phyloP scores from a whole-genome alignment of 371 early-diverging fungal genomes.

The Mucor indicus region DNA sequence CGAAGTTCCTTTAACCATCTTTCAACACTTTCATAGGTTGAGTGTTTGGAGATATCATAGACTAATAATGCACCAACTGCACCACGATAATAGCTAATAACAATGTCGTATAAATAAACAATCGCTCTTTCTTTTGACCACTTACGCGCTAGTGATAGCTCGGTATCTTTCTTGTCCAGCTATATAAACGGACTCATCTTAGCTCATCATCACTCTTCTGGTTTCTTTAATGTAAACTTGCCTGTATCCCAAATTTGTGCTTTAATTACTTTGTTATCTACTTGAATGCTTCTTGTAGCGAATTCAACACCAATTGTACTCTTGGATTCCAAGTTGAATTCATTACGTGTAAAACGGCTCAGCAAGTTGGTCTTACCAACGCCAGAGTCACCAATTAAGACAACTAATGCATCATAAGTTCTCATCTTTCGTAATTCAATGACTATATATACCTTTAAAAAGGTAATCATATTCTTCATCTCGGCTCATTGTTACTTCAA shows the following conservation, averaged over 20 bases:
- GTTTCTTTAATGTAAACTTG: conserved; percentile 21
- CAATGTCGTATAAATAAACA: background rate
- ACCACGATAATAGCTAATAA: conserved; percentile 98
- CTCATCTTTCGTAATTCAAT: too few species aligned
- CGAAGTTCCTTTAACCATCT: conserved; percentile 99
- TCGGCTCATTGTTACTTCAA: too few species aligned
- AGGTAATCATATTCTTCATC: too few species aligned
- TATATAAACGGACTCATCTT: too few species aligned
- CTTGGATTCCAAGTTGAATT: conserved; percentile 95
- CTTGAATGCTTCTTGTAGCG: conserved; percentile 94
- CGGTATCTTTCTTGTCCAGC: conserved; percentile 89
- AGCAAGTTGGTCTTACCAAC: conserved; percentile 99
- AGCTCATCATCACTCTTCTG: too few species aligned
- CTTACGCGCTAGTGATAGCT: conserved; percentile 84
- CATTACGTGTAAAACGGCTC: conserved; percentile 94
- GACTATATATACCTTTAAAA: too few species aligned
- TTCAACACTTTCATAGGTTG: conserved; percentile 89
- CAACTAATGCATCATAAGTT: too few species aligned
- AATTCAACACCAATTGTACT: conserved; percentile 99
- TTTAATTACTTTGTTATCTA: conserved; percentile 94
- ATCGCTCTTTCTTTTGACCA: conserved; percentile 21
- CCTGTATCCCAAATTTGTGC: conserved; percentile 97
- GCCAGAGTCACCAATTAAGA: conserved; percentile 99
- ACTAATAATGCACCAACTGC: conserved; percentile 97
- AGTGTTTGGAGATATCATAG: conserved; percentile 96